Base-by-base conservation (phyloP, 1,284 basidiomycete species). In the Fomitopsis schrenkii region DNA sequence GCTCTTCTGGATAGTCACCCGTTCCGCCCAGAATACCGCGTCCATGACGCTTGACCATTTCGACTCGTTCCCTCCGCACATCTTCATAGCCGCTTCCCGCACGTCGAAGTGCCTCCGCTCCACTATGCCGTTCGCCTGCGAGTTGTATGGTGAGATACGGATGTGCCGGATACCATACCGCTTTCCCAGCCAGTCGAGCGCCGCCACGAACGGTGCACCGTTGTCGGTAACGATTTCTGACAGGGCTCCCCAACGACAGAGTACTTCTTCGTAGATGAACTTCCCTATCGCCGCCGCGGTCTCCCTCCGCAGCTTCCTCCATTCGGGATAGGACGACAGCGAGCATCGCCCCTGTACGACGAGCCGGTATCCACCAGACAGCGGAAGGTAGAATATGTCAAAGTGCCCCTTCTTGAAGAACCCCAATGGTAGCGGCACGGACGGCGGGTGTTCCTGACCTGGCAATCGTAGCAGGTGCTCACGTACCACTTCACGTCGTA, bases 111-210 rank as follows among this genome's bases (percentile, higher is more conserved):
- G 80, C 1, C 65, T 59, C 0, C 71, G 59, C 61, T 82, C 77
- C 0, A 79, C 70, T 0, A 77, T 62, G 0, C 79, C 74, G 53
- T 81, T 81, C 0, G 73, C 75, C 2, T 69, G 69, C 0, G 77
- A 81, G 58, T 83, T 83, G 60, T 83, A 83, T 0, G 69, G 70
- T 0, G 74, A 77, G 7, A 83, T 80, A 0, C 67, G 40, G 38
- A 83, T 80, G 36, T 79, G 74, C 0, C 61, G 50, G 12, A 82
- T 74, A 1, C 68, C 45, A 55, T 79, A 81, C 2, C 68, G 63
- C 6, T 72, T 59, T 0, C 63, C 63, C 0, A 82, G 68, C 8
- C 70, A 63, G 0, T 70, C 65, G 0, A 75, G n/a, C 0, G 76
- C 80, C 38, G 65, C 68, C 0, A 79, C 48, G 19, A 79, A 74